Percentiles rank a stretch among this genome's conserved stretches.
These are phyloP conservation scores for Clohesyomyces aquaticus DNA, from an alignment of 495 filamentous ascomycete species.

Conservation along the genomic window DNA sequence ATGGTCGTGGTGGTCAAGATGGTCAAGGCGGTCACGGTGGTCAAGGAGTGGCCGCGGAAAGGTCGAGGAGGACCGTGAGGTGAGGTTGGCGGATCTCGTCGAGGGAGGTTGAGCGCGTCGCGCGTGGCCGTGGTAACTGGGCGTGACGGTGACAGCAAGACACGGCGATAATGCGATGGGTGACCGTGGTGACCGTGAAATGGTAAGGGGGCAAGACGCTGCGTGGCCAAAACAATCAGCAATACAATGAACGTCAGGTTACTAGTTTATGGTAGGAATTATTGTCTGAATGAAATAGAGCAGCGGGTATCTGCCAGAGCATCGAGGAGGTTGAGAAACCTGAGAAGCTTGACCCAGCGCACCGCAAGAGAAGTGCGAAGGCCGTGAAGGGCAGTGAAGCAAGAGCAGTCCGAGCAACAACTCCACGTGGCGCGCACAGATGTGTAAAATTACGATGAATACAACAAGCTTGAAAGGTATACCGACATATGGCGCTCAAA, in stretches of 20 bases:
- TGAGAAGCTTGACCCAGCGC: no score
- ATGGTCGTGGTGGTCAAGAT: not conserved
- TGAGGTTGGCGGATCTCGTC: not conserved
- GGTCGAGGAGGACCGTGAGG: not conserved
- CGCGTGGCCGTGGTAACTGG: no score
- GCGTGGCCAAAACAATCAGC: not conserved
- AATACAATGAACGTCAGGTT: not conserved
- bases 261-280: no score
- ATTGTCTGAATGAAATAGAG: no score
- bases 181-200: not conserved
- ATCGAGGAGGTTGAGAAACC: no score
- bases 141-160: no score
- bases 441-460: slow-evolving; percentile 3
- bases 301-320: no score
- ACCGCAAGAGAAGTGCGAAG: not conserved
- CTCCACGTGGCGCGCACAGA: not conserved
- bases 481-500: not conserved
- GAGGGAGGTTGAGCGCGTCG: no score
- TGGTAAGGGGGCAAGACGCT: not conserved
- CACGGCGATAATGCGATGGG: no score
- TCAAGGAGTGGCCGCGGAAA: not conserved
- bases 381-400: not conserved
- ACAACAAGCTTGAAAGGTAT: not conserved
- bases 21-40: not conserved
- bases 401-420: not conserved